Percentiles rank a stretch among this genome's conserved stretches.
These are phyloP conservation scores for Echium plantagineum DNA, from an alignment of 257 asterid genomes.

Conservation along the genomic window DNA sequence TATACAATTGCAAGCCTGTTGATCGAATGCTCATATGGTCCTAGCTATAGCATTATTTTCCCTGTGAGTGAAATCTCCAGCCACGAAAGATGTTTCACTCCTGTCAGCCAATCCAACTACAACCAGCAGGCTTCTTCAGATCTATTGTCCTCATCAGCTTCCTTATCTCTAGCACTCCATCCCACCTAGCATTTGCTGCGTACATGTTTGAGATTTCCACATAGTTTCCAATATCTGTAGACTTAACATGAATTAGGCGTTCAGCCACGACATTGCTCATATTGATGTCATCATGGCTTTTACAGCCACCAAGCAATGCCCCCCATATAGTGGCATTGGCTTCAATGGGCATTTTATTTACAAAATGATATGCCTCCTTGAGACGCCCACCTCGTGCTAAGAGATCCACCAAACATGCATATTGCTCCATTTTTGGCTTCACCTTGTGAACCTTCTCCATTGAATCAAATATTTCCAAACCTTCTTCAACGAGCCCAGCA, in stretches of 20 bases:
- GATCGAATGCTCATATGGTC: slow-evolving; percentile 39
- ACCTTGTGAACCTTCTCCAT: slow-evolving; percentile 34
- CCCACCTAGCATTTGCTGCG: slow-evolving; percentile 79
- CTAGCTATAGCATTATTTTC: slow-evolving; percentile 32
- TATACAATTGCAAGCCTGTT: slow-evolving; percentile 7
- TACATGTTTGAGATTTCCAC: slow-evolving; percentile 63
- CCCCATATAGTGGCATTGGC: slow-evolving; percentile 67
- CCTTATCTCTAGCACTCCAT: slow-evolving; percentile 66
- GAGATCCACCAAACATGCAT: slow-evolving; percentile 77
- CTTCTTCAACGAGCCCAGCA: slow-evolving; percentile 68
- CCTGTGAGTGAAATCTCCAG: slow-evolving; percentile 69
- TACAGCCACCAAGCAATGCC: slow-evolving; percentile 62
- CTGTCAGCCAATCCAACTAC: slow-evolving; percentile 86
- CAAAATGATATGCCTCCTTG: slow-evolving; percentile 52
- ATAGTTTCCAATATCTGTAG: slow-evolving; percentile 50
- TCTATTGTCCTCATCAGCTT: slow-evolving; percentile 53
- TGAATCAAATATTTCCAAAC: slow-evolving; percentile 47
- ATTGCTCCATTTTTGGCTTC: slow-evolving; percentile 71
- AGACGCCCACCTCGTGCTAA: slow-evolving; percentile 64
- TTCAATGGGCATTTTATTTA: slow-evolving; percentile 43
- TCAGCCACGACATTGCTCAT: slow-evolving; percentile 40
- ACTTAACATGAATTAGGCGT: slow-evolving; percentile 28
- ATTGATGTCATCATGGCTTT: slow-evolving; percentile 54
- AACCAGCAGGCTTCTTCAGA: slow-evolving; percentile 79
- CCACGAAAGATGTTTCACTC: slow-evolving; percentile 43